Evolutionary conservation across 73 alveolate species (phyloP), one percentile per base, ranked within the genome.

Genomic region (Paramecium primaurelia): DNA sequence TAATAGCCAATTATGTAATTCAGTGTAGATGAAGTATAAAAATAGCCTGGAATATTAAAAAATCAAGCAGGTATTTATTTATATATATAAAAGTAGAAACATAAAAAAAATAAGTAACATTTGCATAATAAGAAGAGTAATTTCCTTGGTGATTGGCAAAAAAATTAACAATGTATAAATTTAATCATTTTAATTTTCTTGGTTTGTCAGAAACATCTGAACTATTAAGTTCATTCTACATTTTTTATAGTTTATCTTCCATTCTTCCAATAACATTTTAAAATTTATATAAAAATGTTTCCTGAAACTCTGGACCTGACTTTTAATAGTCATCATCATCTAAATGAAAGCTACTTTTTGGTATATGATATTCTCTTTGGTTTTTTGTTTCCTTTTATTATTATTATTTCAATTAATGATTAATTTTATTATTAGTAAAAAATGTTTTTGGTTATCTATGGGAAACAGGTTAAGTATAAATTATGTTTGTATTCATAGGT

Each of bases 251-350:
- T 49, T 80, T 80, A 47, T 80, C 58, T 47, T 80, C 91, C 91
- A 80, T 80, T 80, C 91, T 80, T 25, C 51, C 75, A 18, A 80
- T 80, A 14, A 80, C 91, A 44, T 80, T 80, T 36, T 80, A 80
- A 18, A 80, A 80, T 26, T 80, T 80, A 45, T 14, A 44, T 42
- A 80, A 25, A 47, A 80, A 80, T 36, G 49, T 30, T 49, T 80
- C 91, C 16, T 42, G 20, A 80, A 14, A 44, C 10, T 42, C 91
- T 0, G 4, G 16, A 54, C 32, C 69, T 54, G 69, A 54, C 10
- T 26, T 80, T 45, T 45, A 59, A 22, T 22, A 22, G 16, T 42
- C 47, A 20, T 80, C 73, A 16, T 80, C 88, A 30, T 38, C 60
- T 11, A 26, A 49, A 25, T 80, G 75, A 64, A 75, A 75, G 34